Conservation (phyloP, 73 alveolate species). For the Symbiodinium pilosum region DNA sequence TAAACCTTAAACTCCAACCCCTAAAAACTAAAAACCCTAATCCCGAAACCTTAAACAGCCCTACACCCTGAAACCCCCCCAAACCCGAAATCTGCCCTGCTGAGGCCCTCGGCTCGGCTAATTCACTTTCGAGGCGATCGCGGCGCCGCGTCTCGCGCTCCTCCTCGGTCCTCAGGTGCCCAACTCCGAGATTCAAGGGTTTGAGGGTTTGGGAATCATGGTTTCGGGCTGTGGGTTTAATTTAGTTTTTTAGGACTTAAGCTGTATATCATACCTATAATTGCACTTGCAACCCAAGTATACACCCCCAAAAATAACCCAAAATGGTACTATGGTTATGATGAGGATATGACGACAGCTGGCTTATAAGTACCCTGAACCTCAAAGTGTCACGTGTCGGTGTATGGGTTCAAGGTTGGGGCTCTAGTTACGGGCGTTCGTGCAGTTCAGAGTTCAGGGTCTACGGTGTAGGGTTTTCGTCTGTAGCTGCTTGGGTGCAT, state of each 20-base stretch:
- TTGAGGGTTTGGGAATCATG: neutral
- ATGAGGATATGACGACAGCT: too few species aligned
- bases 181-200: too few species aligned
- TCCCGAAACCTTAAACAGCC: too few species aligned
- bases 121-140: slow-evolving; percentile 70
- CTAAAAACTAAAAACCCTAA: too few species aligned
- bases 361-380: too few species aligned
- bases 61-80: neutral
- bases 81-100: neutral
- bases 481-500: neutral
- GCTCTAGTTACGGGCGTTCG: neutral
- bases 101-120: slow-evolving; percentile 12
- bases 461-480: neutral
- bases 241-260: neutral
- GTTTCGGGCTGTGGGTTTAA: neutral
- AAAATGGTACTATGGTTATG: too few species aligned
- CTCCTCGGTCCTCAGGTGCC: slow-evolving; percentile 62
- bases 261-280: too few species aligned
- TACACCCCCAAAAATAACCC: too few species aligned
- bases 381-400: too few species aligned
- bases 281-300: too few species aligned
- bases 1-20: too few species aligned
- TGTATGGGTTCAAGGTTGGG: neutral
- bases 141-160: slow-evolving; percentile 83
- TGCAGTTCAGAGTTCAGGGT: neutral